Base-by-base conservation (phyloP, 139 green algal genomes). In the Desmodesmus armatus region DNA sequence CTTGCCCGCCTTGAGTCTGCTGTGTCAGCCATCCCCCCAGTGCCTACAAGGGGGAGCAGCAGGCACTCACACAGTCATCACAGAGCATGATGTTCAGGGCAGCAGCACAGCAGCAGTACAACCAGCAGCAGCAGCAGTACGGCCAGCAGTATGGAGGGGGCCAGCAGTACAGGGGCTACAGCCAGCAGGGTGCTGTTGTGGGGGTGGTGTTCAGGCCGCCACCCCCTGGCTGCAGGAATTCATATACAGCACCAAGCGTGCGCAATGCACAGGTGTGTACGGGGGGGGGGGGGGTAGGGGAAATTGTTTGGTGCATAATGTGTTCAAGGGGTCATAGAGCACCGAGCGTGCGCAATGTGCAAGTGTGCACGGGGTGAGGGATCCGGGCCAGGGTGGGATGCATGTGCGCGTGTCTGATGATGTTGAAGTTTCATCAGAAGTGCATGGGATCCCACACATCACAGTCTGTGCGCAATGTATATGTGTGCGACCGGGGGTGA, bases 31-130 rank as follows among this genome's bases (percentile, higher is more conserved):
- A 44, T 85, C 29, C 79, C 79, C 31, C 3, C 35, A 69, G 39
- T 37, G 41, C 40, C 2, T 77, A 41, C 69, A 66, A 4, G 3
- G 53, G 55, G 3, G 55, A 58, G 21, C 76, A 82, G 76, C 23
- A 31, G 29, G 13, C 40, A 7, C 76, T 82, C 23, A 82, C 79
- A 23, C 79, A 75, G 43, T 65, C 78, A 3, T 47, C 65, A 23
- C 40, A 85, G 27, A 78, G 62, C 47, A 35, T 77, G 60, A 43
- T 84, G 13, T 41, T 84, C 40, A 74, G 78, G 65, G 43, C 31
- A 39, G 43, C 63, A 67, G 35, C 9, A 62, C 65, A 85, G 44
- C 43, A 51, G 63, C 58, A 62, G 60, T 49, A 31, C 23, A 3
- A 29, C n/a, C 49, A 65, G 72, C 43, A 63, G 74, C 77, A 83